These are phyloP conservation scores for Coemansia sp. DNA, from an alignment of 192 early-diverging fungal genomes.

Conservation along the genomic window DNA sequence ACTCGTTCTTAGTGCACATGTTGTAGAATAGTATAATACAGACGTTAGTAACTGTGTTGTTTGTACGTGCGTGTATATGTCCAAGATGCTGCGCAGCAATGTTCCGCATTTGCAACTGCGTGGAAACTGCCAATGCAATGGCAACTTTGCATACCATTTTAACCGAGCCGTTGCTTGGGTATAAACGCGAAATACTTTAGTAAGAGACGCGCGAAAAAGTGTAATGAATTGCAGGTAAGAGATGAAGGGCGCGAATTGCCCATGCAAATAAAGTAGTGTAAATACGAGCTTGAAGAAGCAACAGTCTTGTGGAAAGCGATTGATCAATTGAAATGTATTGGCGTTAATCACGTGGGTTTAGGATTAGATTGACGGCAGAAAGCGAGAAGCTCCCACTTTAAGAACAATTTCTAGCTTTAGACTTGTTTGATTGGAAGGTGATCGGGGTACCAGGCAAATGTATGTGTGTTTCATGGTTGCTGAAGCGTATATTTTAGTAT, in stretches of 20 bases:
- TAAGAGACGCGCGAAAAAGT: background rate
- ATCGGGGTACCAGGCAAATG: no score
- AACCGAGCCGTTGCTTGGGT: background rate
- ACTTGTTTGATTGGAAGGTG: no score
- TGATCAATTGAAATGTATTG: background rate
- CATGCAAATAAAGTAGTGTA: background rate
- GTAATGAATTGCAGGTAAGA: background rate
- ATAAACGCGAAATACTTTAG: background rate
- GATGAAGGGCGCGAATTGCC: background rate
- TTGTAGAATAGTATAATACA: background rate
- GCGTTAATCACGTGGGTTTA: background rate
- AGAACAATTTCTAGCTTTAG: no score
- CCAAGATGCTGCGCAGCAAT: background rate
- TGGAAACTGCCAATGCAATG: background rate
- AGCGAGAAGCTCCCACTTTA: background rate
- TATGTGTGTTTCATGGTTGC: no score
- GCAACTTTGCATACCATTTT: background rate
- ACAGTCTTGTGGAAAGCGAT: background rate
- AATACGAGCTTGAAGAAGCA: background rate
- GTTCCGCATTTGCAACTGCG: background rate
- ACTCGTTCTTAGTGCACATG: slow-evolving; percentile 2
- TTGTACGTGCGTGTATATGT: background rate
- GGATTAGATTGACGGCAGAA: background rate
- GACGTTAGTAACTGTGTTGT: background rate
- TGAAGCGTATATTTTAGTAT: no score